Evolutionary conservation across 1,284 basidiomycete genomes (phyloP).

Genomic region (Moesziomyces parantarcticus): DNA sequence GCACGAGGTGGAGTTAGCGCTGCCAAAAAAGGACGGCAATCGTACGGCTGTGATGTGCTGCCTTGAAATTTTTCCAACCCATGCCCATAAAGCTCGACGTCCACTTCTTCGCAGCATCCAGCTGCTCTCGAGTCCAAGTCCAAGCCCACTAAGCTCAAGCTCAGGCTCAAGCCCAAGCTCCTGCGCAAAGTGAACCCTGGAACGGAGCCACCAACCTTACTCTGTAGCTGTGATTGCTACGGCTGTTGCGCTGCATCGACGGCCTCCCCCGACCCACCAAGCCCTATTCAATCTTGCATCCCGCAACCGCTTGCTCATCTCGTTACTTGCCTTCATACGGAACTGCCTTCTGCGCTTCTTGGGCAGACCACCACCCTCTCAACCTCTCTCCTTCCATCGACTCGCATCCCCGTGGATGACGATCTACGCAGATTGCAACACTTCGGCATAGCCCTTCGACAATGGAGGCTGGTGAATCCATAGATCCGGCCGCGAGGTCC

Average conservation of each 20-base stretch:
- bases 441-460: constrained; percentile 12
- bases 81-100: too few relatives aligned
- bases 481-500: constrained; percentile 19
- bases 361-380: neutral
- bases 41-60: constrained; percentile 21
- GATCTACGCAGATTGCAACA: neutral
- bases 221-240: neutral
- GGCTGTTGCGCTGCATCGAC: neutral
- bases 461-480: constrained; percentile 51
- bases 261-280: neutral
- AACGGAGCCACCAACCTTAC: too few relatives aligned
- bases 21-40: neutral
- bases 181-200: neutral
- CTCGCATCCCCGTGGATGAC: neutral
- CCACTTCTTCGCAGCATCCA: too few relatives aligned
- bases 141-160: neutral
- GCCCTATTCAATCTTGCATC: neutral
- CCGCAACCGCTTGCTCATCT: too few relatives aligned
- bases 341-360: too few relatives aligned
- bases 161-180: neutral
- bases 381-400: neutral
- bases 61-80: constrained; percentile 19
- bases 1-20: constrained; percentile 1
- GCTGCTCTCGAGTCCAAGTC: too few relatives aligned
- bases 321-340: too few relatives aligned